Base-by-base conservation (phyloP, 1,139 yeast genomes). In the Torulaspora globosa region DNA sequence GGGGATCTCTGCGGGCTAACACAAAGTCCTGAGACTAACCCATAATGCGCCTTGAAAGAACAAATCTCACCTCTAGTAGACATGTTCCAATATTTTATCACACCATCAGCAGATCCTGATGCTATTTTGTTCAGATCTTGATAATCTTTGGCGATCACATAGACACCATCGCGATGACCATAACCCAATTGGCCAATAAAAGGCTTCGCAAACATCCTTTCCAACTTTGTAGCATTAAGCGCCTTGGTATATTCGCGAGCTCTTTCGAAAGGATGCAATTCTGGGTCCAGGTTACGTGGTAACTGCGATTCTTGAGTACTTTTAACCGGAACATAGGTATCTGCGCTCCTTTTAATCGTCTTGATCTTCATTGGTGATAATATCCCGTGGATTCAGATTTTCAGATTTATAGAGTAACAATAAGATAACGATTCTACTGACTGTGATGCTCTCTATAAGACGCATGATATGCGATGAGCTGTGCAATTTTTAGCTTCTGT, bases 241-340 rank as follows among this genome's bases (percentile, higher is more conserved):
- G 98, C 98, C 56, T 90, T 79, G 14, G 97, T 87, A 62, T 94
- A 94, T 67, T 94, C 98, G 63, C 98, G 75, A 3, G 97, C 97
- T 56, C 97, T 75, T 69, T 94, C 97, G 62, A 92, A 92, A 0
- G 97, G 98, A 69, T 94, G 99, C 43, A 92, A 73, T 16, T 95
- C 95, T 2, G 98, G 97, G 62, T 92, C 84, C 60, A 94, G 72
- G 67, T 94, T 94, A 52, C 98, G 76, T 0, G 97, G 95, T 45
- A 88, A 69, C 18, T 95, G 79, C 3, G 92, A 82, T 58, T 88
- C 90, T 65, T 90, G 97, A 1, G 94, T 81, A 67, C 87, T 88
- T 55, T 90, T 74, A 30, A 87, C 97, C 0, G 97, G 97, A 7
- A 92, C 86, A 67, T 90, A 92, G 41, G 84, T 78, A 62, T 92